Evolutionary conservation across 768 basidiomycete species (phyloP), one percentile per base, ranked within the genome.

Genomic region (Daedalea quercina): DNA sequence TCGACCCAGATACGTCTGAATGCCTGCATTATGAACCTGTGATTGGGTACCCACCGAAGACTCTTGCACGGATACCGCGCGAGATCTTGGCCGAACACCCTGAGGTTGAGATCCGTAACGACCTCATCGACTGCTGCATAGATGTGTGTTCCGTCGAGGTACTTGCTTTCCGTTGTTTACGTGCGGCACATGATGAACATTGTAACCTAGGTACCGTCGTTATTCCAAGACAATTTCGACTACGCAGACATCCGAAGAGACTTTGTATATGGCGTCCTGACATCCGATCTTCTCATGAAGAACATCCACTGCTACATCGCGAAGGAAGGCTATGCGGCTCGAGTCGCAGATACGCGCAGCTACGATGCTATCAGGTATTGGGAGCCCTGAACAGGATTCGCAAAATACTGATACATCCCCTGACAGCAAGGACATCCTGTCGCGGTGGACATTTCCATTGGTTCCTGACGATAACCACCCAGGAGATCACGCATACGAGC

Each of bases 151-250:
- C 90, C 20, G 85, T 92, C 20, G 93, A 96, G 77, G 93, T 91
- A 46, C 33, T 11, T 31, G 6, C 6, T 31, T 31, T 31, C 28
- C 28, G 28, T 6, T 31, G 11, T 4, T n/a, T 4, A 31, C 28
- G 11, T 31, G 28, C 6, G 28, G 28, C 28, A 11, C 11, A 31
- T 31, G 11, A 4, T 31, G 28, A 31, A 4, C 6, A n/a, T 22
- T 15, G 15, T 7, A 17, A 15, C 44, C 42, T 60, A 96, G 88
- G 90, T 98, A 34, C 94, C 93, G 1, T 94, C 94, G 1, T 67
- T 97, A 3, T 99, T 98, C 72, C 93, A 94, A 66, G 96, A 98
- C 71, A 98, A 98, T 70, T 99, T 99, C 63, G 96, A 98, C 70
- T 97, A 94, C 63, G 82, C 84, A 13, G 92, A 94, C 69, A 79